phyloP scores from a whole-genome alignment of 129 eudicot genomes.

The Helianthus tuberosus region DNA sequence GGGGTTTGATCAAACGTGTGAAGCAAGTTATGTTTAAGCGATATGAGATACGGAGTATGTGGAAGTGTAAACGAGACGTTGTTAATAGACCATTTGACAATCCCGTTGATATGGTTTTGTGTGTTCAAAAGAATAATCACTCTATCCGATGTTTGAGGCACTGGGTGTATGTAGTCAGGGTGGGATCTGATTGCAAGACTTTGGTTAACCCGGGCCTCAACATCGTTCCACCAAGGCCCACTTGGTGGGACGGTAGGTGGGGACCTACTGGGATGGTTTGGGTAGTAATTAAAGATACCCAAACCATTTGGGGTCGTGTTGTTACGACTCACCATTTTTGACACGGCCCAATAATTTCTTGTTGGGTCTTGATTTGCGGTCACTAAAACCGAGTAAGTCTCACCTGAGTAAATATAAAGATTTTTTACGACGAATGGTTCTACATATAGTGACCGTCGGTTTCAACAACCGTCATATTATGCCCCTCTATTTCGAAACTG shows the following conservation, averaged over 20 bases:
- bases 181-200: slow-evolving; percentile 63
- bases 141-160: slow-evolving; percentile 63
- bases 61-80: slow-evolving; percentile 77
- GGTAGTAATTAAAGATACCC: slow-evolving; percentile 80
- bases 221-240: slow-evolving; percentile 72
- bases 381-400: slow-evolving; percentile 80
- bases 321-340: slow-evolving; percentile 58
- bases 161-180: slow-evolving; percentile 43
- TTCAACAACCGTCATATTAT: slow-evolving; percentile 89
- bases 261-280: slow-evolving; percentile 57
- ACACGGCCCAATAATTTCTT: slow-evolving; percentile 72
- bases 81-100: slow-evolving; percentile 66
- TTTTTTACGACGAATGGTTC: slow-evolving; percentile 78
- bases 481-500: no score
- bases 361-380: slow-evolving; percentile 78
- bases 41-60: slow-evolving; percentile 69
- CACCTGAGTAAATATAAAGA: slow-evolving; percentile 85
- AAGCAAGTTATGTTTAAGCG: slow-evolving; percentile 52
- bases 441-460: slow-evolving; percentile 84
- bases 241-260: slow-evolving; percentile 72
- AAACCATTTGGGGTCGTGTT: slow-evolving; percentile 59
- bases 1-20: slow-evolving; percentile 35
- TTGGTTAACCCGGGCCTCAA: slow-evolving; percentile 49
- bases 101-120: slow-evolving; percentile 55
- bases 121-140: slow-evolving; percentile 72